Base-by-base conservation (phyloP, 2,329 filamentous ascomycete genomes). In the Exophiala phaeomuriformis region DNA sequence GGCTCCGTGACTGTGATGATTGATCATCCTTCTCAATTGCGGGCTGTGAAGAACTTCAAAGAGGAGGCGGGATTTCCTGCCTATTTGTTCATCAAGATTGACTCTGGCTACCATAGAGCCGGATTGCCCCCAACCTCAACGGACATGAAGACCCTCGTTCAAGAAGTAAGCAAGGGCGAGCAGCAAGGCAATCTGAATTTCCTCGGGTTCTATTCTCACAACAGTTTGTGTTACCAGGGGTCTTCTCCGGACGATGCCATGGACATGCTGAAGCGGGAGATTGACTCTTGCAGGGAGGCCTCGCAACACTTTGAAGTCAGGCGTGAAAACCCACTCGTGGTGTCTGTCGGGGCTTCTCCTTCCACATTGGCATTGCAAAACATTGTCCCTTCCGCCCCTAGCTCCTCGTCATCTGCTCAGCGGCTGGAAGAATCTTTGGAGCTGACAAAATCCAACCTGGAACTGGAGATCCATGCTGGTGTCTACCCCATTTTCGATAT, bases 341-440 rank as follows among this genome's bases (percentile, higher is more conserved):
- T 91, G 2, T 87, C 84, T 0, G 83, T 89, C 0, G 88, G 88
- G 4, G 87, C 88, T 0, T 88, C 87, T 12, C 88, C 88, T 0
- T 90, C 86, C 0, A 81, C 83, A 1, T 82, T 83, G 0, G 77
- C 82, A 6, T 74, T 84, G 29, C 81, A 86, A 64, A 82, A 86
- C 61, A 71, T 82, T 3, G 63, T 75, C 0, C 70, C 55, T 52
- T 63, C 57, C 50, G 72, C 52, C 8, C 36, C 48, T 10, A 43
- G 37, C 29, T 58, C 55, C 5, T 46, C 55, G 5, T 31, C 45
- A 28, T 56, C 61, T 1, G 57, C 59, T 55, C 61, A 2, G 60
- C 59, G 3, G 56, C 47, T 61, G 9, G 56, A 52, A 37, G 54
- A 55, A 2, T 52, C 52, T 3, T 47, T 63, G 4, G 35, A 62